These are phyloP conservation scores for Kalmanozyma brasiliensis DNA, from an alignment of 1,284 basidiomycete species.

Conservation along the genomic window DNA sequence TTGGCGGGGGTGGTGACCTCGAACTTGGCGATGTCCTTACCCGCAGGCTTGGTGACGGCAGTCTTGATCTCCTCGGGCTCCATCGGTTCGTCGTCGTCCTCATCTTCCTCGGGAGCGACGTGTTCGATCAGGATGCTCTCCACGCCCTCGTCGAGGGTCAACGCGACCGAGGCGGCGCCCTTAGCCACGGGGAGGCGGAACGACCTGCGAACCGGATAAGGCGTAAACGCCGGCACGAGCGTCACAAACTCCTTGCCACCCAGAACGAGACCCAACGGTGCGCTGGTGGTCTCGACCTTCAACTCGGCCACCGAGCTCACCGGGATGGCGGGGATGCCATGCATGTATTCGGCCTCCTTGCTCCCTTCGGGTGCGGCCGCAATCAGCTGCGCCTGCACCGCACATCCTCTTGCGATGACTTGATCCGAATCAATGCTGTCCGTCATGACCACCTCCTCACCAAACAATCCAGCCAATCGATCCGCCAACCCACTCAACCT, in stretches of 20 bases:
- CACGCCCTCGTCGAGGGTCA: constrained; percentile 89
- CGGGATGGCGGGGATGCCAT: constrained; percentile 51
- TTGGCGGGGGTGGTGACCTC: constrained; percentile 39
- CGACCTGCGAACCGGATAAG: constrained; percentile 80
- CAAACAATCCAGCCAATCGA: constrained; percentile 77
- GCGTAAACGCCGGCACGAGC: constrained; percentile 68
- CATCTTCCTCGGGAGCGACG: constrained; percentile 66
- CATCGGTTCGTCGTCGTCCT: constrained; percentile 69
- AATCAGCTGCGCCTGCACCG: constrained; percentile 77
- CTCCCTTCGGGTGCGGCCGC: constrained; percentile 51
- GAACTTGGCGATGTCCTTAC: constrained; percentile 42
- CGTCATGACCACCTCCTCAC: constrained; percentile 73
- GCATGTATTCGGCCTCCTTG: constrained; percentile 55
- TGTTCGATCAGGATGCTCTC: constrained; percentile 80
- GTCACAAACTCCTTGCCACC: constrained; percentile 71
- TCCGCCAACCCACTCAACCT: constrained; percentile 86
- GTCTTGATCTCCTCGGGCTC: constrained; percentile 62
- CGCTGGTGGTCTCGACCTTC: constrained; percentile 45
- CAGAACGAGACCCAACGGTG: constrained; percentile 82
- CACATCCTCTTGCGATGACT: constrained; percentile 87
- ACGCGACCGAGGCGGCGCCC: constrained; percentile 69
- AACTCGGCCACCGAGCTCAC: constrained; percentile 69
- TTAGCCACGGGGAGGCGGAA: constrained; percentile 72
- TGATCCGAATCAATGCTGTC: constrained; percentile 84
- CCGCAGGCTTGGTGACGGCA: constrained; percentile 47